phyloP scores from a whole-genome alignment of 345 rosid genomes.

The Sapria himalayana region DNA sequence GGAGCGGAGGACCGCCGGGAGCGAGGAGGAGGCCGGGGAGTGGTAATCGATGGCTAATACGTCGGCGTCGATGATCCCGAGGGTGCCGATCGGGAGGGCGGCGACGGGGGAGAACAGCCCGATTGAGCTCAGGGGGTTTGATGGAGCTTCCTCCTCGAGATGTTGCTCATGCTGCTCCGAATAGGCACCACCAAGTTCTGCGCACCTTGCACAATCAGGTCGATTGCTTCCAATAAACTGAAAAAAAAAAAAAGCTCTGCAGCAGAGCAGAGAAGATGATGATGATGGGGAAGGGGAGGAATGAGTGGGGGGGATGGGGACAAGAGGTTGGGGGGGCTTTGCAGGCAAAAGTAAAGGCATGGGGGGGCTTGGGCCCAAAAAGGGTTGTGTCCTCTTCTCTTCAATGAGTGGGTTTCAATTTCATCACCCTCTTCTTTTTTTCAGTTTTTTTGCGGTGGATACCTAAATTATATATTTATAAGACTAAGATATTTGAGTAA shows the following conservation, averaged over 20 bases:
- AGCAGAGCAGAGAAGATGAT: too few species aligned
- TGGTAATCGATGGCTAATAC: constrained; percentile 31
- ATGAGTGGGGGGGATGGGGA: too few species aligned
- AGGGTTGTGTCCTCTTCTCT: too few species aligned
- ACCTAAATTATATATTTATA: too few species aligned
- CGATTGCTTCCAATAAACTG: constrained; percentile 73
- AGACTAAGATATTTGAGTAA: too few species aligned
- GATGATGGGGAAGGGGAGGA: too few species aligned
- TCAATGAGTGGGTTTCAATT: too few species aligned
- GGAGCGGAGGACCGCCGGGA: constrained; percentile 26
- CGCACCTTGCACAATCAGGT: constrained; percentile 59
- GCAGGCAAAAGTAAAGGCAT: too few species aligned
- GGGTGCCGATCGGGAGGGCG: constrained; percentile 38
- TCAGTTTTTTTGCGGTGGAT: too few species aligned
- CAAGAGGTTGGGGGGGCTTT: too few species aligned
- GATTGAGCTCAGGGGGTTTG: constrained; percentile 44
- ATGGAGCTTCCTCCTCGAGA: constrained; percentile 26
- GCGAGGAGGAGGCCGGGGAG: constrained; percentile 39
- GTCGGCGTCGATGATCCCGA: constrained; percentile 34
- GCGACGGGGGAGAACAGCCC: constrained; percentile 56
- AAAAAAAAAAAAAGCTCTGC: not conserved
- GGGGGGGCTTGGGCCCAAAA: too few species aligned
- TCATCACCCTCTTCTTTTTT: too few species aligned
- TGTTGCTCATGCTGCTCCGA: constrained; percentile 13
- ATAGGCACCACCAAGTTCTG: constrained; percentile 76